Evolutionary conservation across 2,329 filamentous ascomycete genomes (phyloP), one percentile per base, ranked within the genome.

Genomic region (Aschersonia sp.): DNA sequence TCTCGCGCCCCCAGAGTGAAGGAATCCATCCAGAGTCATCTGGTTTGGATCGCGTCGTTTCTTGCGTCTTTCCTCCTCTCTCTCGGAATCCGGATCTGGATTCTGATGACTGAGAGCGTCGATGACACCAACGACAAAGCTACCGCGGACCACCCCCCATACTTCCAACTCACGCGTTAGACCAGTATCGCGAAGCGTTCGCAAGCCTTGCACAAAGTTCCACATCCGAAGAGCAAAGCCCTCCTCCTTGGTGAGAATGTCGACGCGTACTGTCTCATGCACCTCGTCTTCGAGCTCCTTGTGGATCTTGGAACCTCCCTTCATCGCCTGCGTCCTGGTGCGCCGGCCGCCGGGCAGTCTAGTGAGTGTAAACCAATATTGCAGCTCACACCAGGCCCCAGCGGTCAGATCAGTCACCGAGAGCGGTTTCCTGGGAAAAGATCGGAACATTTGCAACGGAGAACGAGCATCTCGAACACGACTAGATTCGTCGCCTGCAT

Each of bases 351-450:
- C 69, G 0, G 74, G 75, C 4, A 78, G 78, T 47, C 78, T 81
- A 4, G 81, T 85, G 47, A 98, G 72, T 0, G 80, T 86, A 65
- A 94, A 96, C 71, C 81, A 88, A 58, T 95, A 94, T 62, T 97
- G 89, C 50, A 97, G 64, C 64, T 98, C 90, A 62, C 92, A 98
- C 92, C 92, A 98, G 6, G 89, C 83, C 2, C 89, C 89, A 1
- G 87, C 84, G 0, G 89, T 79, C 30, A 97, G 68, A 62, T 98
- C 92, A 2, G 86, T 88, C 1, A 97, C 92, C 0, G 85, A 87
- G 6, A 97, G 73, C 0, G 85, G 79, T 59, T 87, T 90, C 58
- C 75, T 82, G 0, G 87, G 87, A 48, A 76, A 81, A 1, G 79
- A 79, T 39, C 89, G 82, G 57, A 94, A 95, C 35, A 84, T 79